Evolutionary conservation across 192 early-diverging fungal genomes (phyloP).

Genomic region (Backusella luteola): DNA sequence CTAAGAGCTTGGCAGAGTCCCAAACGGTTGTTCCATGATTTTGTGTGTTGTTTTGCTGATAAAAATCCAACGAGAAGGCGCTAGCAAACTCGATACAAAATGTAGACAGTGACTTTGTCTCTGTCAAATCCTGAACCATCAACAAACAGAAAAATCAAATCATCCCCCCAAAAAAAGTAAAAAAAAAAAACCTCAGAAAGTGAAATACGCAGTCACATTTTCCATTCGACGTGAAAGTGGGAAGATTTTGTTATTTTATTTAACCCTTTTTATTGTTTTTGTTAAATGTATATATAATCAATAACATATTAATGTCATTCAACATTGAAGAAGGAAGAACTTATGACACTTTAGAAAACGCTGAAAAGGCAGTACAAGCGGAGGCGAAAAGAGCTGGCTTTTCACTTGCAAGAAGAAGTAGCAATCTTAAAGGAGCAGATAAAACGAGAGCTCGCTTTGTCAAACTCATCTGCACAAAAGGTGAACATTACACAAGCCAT

Average conservation of each 20-base stretch:
- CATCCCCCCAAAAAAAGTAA: not conserved
- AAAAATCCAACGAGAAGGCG: slow-evolving; percentile 13
- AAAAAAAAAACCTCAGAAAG: not conserved
- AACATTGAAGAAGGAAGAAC: slow-evolving; percentile 10
- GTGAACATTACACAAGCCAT: not conserved
- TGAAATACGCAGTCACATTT: not conserved
- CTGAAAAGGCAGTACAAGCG: slow-evolving; percentile 5
- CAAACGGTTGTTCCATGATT: slow-evolving; percentile 40
- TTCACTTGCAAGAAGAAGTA: slow-evolving; percentile 4
- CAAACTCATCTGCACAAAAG: slow-evolving; percentile 4
- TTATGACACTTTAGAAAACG: not conserved
- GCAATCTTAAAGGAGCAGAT: slow-evolving; percentile 2
- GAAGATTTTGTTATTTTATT: not conserved
- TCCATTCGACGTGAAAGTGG: not conserved
- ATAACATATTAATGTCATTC: not conserved
- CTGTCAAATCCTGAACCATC: not conserved
- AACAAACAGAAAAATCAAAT: not conserved
- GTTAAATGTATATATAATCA: slow-evolving; percentile 1
- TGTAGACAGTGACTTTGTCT: slow-evolving; percentile 4
- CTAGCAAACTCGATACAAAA: slow-evolving; percentile 6
- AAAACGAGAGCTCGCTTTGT: not conserved
- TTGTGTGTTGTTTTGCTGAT: slow-evolving; percentile 27
- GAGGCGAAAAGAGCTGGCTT: not conserved
- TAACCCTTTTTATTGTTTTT: not conserved
- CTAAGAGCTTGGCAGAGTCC: slow-evolving; percentile 24